Percentiles rank a stretch among this genome's conserved stretches.
Conservation (phyloP, 2,329 filamentous ascomycete species). For the Cryphonectria naterciae region DNA sequence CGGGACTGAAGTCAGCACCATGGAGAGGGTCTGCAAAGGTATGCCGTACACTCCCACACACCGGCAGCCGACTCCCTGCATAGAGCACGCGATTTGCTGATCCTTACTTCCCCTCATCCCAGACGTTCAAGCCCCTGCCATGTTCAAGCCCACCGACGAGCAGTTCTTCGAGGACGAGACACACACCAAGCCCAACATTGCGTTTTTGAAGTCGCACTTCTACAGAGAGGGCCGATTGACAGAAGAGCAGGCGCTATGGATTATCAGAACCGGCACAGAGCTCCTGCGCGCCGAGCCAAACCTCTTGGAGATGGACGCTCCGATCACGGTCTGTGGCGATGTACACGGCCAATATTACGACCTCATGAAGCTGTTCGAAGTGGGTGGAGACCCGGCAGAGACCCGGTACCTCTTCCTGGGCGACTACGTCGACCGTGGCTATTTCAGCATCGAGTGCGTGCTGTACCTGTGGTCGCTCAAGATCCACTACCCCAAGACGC, state of each 20-base stretch:
- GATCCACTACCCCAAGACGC: slow-evolving; percentile 97
- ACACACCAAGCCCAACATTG: slow-evolving; percentile 84
- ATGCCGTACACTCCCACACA: slow-evolving; percentile 37
- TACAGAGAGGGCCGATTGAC: slow-evolving; percentile 96
- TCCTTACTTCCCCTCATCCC: neutral
- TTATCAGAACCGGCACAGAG: slow-evolving; percentile 85
- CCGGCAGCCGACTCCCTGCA: neutral
- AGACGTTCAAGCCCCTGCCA: slow-evolving; percentile 88
- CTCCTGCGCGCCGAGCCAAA: slow-evolving; percentile 90
- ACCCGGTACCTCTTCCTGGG: slow-evolving; percentile 96
- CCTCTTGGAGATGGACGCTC: slow-evolving; percentile 97
- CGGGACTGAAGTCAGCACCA: slow-evolving; percentile 89
- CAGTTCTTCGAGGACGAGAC: slow-evolving; percentile 91
- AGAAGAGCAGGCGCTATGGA: slow-evolving; percentile 96
- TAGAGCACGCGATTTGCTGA: slow-evolving; percentile 16
- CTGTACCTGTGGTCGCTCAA: slow-evolving; percentile 97
- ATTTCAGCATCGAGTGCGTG: slow-evolving; percentile 99
- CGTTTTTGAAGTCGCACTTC: slow-evolving; percentile 97
- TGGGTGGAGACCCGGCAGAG: slow-evolving; percentile 94
- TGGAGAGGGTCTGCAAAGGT: slow-evolving; percentile 99
- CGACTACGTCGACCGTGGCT: slow-evolving; percentile 97
- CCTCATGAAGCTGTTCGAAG: slow-evolving; percentile 99
- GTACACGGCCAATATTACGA: slow-evolving; percentile 99
- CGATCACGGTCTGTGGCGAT: slow-evolving; percentile 97
- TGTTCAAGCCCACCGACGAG: slow-evolving; percentile 88